Base-by-base conservation (phyloP, 2,329 filamentous ascomycete genomes). In the Calonectria crousiana region DNA sequence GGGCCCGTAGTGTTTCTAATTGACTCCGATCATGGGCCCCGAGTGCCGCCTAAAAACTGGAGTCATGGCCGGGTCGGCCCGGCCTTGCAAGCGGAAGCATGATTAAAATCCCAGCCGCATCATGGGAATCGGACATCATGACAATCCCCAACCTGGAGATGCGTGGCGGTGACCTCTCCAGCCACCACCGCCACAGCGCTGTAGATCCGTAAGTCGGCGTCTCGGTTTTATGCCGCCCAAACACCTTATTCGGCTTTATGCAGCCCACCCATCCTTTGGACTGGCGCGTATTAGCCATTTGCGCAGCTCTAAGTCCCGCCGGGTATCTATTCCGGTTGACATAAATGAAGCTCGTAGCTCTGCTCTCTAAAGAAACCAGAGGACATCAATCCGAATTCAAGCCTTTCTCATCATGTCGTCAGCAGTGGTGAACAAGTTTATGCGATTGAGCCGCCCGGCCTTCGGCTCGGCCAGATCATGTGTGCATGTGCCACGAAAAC, bases 371-470 rank as follows among this genome's bases (percentile, higher is more conserved):
- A 32, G 51, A 34, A 62, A 18, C 28, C 9, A 23, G 14, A 60
- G 56, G 14, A 67, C 11, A 2, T 49, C 58, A 66, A 65, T 41
- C 41, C n/a, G 28, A 36, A 16, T 20, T n/a, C 44, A 68, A 32
- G 9, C 30, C 13, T n/a, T 41, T 20, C 41, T 62, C 30, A 69
- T 26, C 51, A 77, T 78, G 77, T 74, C 78, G 26, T 72, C 68
- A 70, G 14, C 76, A 58, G 64, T 34, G 49, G 41, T 70, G 30
- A 51, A 44, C 30, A 64, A 60, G 23, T 18, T 79, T 38, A 58
- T 68, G n/a, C 73, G 65, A 18, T 32, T 78, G 32, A 67, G 67
- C n/a, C 78, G 68, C 20, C 76, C 65, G n/a, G 60, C 60, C n/a
- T 36, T 68, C 36, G 53, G 58, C 26, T 56, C 74, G 5, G n/a